Base-by-base conservation (phyloP, 202 grass and related monocot genomes). In the Saccharum hybrid region DNA sequence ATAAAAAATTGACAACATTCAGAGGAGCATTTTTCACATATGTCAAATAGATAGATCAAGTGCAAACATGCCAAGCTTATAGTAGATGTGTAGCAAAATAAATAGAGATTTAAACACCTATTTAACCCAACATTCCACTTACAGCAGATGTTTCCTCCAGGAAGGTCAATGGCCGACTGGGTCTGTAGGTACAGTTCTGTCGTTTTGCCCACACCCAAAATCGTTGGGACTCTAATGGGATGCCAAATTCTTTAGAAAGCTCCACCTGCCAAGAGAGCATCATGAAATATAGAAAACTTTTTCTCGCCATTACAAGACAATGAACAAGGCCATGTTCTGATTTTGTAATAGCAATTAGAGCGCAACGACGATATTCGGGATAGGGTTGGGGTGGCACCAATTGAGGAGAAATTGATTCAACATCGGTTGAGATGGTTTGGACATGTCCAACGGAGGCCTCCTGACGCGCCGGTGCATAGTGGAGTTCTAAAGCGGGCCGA, bases 151-250 rank as follows among this genome's bases (percentile, higher is more conserved):
- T 63, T 79, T 94, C 90, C 76, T 94, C 92, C 61, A 88, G 72
- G 4, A 66, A 63, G 65, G 67, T 90, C 65, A 94, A 84, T 63
- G 85, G 85, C 2, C 90, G 79, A 86, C 31, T 75, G 23, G 87
- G 92, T 65, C 92, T 88, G 72, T 79, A 90, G 21, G 92, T 92
- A 51, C 54, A 43, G 38, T 94, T 94, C 65, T 81, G 80, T 31
- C 92, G 82, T 76, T 88, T 94, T 71, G 89, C 82, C 92, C 92
- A 94, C 49, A 86, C 72, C 92, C 92, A 94, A 86, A 94, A 94
- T 45, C 90, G 83, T 76, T 90, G 92, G 81, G 71, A 94, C 16
- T 92, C 85, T 38, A 90, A 82, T 0, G 90, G 87, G 54, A 94
- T 90, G 63, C 85, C 82, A 78, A 84, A 88, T 82, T 90, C 85